A percentile compares a stretch with the other conserved stretches of the same genome.
phyloP scores from a whole-genome alignment of 495 filamentous ascomycete genomes.

The Sordaria brevicollis region DNA sequence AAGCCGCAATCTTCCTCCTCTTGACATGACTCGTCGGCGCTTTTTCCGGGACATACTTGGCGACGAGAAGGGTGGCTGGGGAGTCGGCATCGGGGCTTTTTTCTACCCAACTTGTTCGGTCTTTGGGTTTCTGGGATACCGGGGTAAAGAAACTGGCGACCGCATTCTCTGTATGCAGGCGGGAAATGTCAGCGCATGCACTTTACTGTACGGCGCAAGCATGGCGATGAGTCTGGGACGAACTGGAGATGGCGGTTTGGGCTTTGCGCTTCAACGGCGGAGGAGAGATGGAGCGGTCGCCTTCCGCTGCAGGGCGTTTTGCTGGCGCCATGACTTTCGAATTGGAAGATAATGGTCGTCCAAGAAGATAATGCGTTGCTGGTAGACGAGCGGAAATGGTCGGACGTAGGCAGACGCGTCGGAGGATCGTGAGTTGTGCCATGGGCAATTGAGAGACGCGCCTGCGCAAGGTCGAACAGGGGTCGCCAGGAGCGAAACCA shows the following conservation, averaged over 20 bases:
- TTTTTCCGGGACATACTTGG: slow-evolving; percentile 46
- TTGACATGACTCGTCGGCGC: slow-evolving; percentile 15
- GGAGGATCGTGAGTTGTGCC: not conserved
- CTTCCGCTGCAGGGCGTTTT: slow-evolving; percentile 6
- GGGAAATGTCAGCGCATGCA: not conserved
- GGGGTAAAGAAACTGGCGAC: slow-evolving; percentile 87
- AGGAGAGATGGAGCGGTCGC: slow-evolving; percentile 39
- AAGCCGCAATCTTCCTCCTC: slow-evolving; percentile 65
- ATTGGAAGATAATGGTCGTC: not conserved
- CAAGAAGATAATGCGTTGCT: not conserved
- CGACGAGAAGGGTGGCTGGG: slow-evolving; percentile 58
- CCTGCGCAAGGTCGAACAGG: not conserved
- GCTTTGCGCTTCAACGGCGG: slow-evolving; percentile 53
- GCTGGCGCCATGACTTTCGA: not conserved
- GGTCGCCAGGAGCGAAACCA: slow-evolving; percentile 9
- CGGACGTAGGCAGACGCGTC: not conserved
- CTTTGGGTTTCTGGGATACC: slow-evolving; percentile 71
- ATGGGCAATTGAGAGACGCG: not conserved
- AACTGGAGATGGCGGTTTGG: slow-evolving; percentile 66
- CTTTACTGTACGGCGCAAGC: not conserved
- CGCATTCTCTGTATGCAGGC: slow-evolving; percentile 41
- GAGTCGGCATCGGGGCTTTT: slow-evolving; percentile 33
- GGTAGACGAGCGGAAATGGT: not conserved
- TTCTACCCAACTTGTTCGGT: slow-evolving; percentile 65
- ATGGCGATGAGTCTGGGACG: not conserved